phyloP scores from a whole-genome alignment of 257 asterid species.

The Solanum chiquidenum region DNA sequence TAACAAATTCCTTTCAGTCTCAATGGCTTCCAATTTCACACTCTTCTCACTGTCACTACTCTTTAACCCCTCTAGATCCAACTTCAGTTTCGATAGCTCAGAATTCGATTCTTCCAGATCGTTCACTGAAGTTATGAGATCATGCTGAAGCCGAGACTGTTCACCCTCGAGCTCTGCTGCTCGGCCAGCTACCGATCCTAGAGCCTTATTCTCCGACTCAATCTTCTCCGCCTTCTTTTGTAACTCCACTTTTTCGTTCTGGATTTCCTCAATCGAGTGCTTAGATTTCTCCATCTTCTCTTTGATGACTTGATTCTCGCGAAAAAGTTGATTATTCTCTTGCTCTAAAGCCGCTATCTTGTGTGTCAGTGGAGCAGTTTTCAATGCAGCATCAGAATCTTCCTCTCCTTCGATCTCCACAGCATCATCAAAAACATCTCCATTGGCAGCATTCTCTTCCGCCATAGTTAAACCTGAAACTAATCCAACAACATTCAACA shows the following conservation, averaged over 20 bases:
- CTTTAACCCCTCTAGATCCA: slow-evolving; percentile 27
- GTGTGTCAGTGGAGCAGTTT: slow-evolving; percentile 17
- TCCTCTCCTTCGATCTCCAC: slow-evolving; percentile 42
- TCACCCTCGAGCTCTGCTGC: slow-evolving; percentile 58
- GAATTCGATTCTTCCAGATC: slow-evolving; percentile 36
- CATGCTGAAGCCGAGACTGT: slow-evolving; percentile 50
- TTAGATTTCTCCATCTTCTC: slow-evolving; percentile 35
- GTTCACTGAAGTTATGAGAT: slow-evolving; percentile 36
- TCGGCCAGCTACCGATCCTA: slow-evolving; percentile 44
- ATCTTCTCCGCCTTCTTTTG: slow-evolving; percentile 14
- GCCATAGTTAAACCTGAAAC: slow-evolving; percentile 28
- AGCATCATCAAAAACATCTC: slow-evolving; percentile 34
- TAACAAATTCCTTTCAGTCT: slow-evolving; percentile 41
- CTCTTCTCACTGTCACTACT: slow-evolving; percentile 32
- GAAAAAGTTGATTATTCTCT: slow-evolving; percentile 26
- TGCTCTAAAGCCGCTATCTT: slow-evolving; percentile 36
- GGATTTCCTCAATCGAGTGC: slow-evolving; percentile 19
- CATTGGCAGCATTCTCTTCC: slow-evolving; percentile 30
- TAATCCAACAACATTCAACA: background rate
- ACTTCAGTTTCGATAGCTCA: slow-evolving; percentile 26
- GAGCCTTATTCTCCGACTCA: slow-evolving; percentile 19
- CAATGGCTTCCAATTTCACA: slow-evolving; percentile 29
- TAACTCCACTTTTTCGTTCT: slow-evolving; percentile 25
- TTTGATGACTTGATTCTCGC: slow-evolving; percentile 29
- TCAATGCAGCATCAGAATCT: slow-evolving; percentile 14